Conservation (phyloP, 1,284 basidiomycete species). For the Leccinum cinnamomeum region DNA sequence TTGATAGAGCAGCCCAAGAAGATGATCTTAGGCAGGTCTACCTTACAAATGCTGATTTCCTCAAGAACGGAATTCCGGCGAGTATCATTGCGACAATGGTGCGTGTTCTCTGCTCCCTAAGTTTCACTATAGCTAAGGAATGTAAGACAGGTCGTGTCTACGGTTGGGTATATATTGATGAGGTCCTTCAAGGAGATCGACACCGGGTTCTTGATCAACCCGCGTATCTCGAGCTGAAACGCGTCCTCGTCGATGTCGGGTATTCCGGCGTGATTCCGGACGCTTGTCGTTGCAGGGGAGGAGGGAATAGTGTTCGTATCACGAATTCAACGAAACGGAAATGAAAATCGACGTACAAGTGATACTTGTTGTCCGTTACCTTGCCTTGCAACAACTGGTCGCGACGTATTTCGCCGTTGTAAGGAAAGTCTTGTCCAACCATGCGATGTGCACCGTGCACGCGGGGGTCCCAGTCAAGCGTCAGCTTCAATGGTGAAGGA, state of each 20-base stretch:
- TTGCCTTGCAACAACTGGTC: conserved; percentile 17
- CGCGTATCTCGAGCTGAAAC: conserved; percentile 16
- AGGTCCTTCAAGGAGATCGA: conserved; percentile 18
- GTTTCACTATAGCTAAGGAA: too few relatives aligned
- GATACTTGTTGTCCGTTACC: conserved; percentile 19
- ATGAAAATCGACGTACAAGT: conserved; percentile 14
- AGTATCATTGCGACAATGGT: too few relatives aligned
- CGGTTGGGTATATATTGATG: too few relatives aligned
- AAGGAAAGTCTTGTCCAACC: conserved; percentile 15
- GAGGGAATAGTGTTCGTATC: background rate
- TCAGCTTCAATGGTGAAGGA: background rate
- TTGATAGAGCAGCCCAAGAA: too few relatives aligned
- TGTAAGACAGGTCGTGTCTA: too few relatives aligned
- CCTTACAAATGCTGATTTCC: too few relatives aligned
- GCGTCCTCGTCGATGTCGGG: conserved; percentile 18
- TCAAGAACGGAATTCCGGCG: too few relatives aligned
- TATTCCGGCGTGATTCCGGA: conserved; percentile 19
- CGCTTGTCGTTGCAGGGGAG: background rate
- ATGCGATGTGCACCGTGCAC: background rate
- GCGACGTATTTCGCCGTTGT: conserved; percentile 19
- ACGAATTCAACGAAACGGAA: background rate
- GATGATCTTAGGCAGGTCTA: too few relatives aligned
- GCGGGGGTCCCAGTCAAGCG: background rate
- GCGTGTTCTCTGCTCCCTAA: too few relatives aligned
- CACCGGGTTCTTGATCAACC: conserved; percentile 8